A percentile compares a stretch with the other conserved stretches of the same genome.
Evolutionary conservation across 2,329 filamentous ascomycete species (phyloP).

Genomic region (Colletotrichum truncatum): DNA sequence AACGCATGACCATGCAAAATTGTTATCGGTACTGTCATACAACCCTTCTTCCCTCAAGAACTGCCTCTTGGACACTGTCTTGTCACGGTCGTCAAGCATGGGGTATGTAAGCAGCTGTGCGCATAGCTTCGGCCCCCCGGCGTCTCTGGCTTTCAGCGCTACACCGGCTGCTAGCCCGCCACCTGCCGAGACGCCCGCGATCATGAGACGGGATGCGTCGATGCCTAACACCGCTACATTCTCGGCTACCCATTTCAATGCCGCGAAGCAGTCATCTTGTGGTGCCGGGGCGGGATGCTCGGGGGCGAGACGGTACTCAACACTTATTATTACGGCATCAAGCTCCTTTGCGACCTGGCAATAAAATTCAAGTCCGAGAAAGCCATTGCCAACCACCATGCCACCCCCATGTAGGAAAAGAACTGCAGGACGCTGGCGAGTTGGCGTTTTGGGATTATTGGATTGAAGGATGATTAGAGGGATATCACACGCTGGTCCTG

Average conservation of each 20-base stretch:
- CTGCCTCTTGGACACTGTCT: slow-evolving; percentile 38
- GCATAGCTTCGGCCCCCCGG: slow-evolving; percentile 42
- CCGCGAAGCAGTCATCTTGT: slow-evolving; percentile 38
- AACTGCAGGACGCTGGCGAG: neutral
- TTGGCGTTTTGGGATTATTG: neutral
- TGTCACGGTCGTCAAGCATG: slow-evolving; percentile 56
- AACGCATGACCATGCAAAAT: slow-evolving; percentile 50
- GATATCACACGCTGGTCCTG: slow-evolving; percentile 3
- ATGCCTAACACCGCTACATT: slow-evolving; percentile 50
- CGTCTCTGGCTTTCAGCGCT: slow-evolving; percentile 47
- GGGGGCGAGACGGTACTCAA: slow-evolving; percentile 57
- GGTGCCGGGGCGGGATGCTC: slow-evolving; percentile 41
- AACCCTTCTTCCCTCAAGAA: slow-evolving; percentile 33
- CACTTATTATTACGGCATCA: slow-evolving; percentile 46
- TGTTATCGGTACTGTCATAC: slow-evolving; percentile 44
- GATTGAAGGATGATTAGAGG: slow-evolving; percentile 7
- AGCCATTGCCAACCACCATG: slow-evolving; percentile 21
- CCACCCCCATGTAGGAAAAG: slow-evolving; percentile 21
- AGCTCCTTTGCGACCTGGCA: slow-evolving; percentile 2
- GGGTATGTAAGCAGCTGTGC: slow-evolving; percentile 53
- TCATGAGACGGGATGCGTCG: slow-evolving; percentile 47
- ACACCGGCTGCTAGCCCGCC: slow-evolving; percentile 50
- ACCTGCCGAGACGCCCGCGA: slow-evolving; percentile 54
- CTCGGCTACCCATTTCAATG: slow-evolving; percentile 45
- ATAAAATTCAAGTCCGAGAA: slow-evolving; percentile 3